Conservation (phyloP, 2,329 filamentous ascomycete genomes). For the Pyrenochaeta sp. region DNA sequence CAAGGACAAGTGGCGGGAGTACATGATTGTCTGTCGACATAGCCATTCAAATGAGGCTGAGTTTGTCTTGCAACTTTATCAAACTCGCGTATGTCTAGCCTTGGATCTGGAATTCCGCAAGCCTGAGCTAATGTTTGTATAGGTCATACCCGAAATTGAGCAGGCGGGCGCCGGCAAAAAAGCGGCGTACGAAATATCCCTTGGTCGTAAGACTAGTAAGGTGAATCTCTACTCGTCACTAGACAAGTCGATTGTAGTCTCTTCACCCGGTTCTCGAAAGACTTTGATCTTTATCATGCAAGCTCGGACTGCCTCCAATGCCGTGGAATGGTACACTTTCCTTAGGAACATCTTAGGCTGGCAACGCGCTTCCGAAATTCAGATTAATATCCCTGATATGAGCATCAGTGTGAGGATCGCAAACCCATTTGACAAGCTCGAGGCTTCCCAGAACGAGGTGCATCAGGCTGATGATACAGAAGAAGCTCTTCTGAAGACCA, state of each 20-base stretch:
- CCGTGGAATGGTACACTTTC: conserved; percentile 74
- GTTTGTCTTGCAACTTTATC: conserved; percentile 67
- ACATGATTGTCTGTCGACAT: conserved; percentile 67
- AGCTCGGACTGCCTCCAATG: conserved; percentile 66
- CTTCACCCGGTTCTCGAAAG: conserved; percentile 61
- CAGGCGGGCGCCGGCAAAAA: conserved; percentile 59
- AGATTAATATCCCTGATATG: conserved; percentile 69
- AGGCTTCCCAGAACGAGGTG: conserved; percentile 52
- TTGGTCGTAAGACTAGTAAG: conserved; percentile 61
- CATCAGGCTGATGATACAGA: conserved; percentile 56
- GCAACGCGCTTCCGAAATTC: conserved; percentile 62
- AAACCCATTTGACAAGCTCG: conserved; percentile 65
- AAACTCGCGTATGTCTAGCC: conserved; percentile 57
- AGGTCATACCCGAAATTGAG: conserved; percentile 68
- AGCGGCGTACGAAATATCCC: conserved; percentile 64
- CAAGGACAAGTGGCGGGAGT: conserved; percentile 72
- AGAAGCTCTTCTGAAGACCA: conserved; percentile 53
- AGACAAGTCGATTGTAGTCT: conserved; percentile 72
- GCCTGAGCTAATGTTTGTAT: conserved; percentile 10
- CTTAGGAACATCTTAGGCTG: conserved; percentile 66
- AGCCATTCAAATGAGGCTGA: conserved; percentile 62
- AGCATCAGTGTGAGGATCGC: conserved; percentile 65
- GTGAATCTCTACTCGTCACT: conserved; percentile 71
- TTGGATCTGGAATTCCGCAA: neutral
- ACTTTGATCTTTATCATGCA: conserved; percentile 68